Evolutionary conservation across 129 eudicot genomes (phyloP).

Genomic region (Lonicera japonica): DNA sequence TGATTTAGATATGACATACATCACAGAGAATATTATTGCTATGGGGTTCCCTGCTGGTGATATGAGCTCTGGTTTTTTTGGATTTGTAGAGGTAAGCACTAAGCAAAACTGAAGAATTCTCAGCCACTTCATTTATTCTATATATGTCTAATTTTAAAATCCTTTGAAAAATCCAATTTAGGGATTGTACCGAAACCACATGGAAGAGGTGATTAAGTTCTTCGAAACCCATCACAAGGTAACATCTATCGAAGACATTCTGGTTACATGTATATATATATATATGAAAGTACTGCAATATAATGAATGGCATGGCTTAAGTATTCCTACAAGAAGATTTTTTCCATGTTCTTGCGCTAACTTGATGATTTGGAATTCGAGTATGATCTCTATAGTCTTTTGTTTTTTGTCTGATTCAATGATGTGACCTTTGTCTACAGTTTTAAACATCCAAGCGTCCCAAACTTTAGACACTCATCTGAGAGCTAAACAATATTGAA

Average conservation of each 20-base stretch:
- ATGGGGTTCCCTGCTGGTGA: conserved; percentile 99
- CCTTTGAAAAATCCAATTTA: conserved; percentile 25
- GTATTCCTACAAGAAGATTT: neutral
- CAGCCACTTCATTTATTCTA: neutral
- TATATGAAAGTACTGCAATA: neutral
- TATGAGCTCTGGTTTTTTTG: conserved; percentile 93
- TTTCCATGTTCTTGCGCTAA: neutral
- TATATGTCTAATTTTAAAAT: neutral
- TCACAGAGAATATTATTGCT: conserved; percentile 94
- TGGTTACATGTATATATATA: neutral
- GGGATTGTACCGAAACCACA: conserved; percentile 94
- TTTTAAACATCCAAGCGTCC: no score
- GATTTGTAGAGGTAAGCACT: conserved; percentile 71
- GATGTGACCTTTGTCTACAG: no score
- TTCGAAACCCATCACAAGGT: conserved; percentile 97
- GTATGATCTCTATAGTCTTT: no score
- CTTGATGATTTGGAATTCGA: no score
- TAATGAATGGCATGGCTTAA: neutral
- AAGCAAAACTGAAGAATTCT: conserved; percentile 1
- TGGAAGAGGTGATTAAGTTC: conserved; percentile 93
- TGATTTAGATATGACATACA: conserved; percentile 91
- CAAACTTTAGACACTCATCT: no score
- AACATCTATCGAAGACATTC: neutral
- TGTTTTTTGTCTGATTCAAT: no score
- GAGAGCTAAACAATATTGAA: no score